phyloP scores from a whole-genome alignment of 805 yeast genomes.

The Kodamaea restingae region DNA sequence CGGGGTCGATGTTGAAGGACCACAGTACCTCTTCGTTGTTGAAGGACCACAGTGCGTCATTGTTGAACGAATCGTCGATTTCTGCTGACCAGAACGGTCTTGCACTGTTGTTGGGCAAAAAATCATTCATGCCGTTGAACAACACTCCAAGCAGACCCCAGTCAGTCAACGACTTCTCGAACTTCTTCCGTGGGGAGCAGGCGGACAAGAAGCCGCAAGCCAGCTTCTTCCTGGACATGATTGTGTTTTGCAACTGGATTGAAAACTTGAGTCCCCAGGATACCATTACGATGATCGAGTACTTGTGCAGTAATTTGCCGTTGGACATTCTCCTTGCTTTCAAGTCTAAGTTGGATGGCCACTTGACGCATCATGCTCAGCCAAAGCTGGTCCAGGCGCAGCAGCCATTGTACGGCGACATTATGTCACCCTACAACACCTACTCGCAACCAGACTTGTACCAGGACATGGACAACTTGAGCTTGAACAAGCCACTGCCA shows the following conservation, averaged over 20 bases:
- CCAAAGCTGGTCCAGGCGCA: slow-evolving; percentile 8
- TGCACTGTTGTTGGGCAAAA: slow-evolving; percentile 23
- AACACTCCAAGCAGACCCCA: slow-evolving; percentile 39
- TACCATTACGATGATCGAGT: slow-evolving; percentile 50
- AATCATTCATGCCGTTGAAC: slow-evolving; percentile 25
- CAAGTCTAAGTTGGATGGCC: slow-evolving; percentile 43
- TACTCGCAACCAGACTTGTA: slow-evolving; percentile 12
- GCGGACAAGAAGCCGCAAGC: slow-evolving; percentile 8
- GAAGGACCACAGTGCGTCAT: slow-evolving; percentile 17
- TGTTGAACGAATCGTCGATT: slow-evolving; percentile 12
- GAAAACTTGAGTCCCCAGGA: slow-evolving; percentile 48
- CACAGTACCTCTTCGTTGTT: slow-evolving; percentile 16
- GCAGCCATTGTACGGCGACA: slow-evolving; percentile 1
- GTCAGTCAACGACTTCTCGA: slow-evolving; percentile 37
- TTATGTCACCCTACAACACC: slow-evolving; percentile 7
- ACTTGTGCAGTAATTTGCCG: slow-evolving; percentile 47
- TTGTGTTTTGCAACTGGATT: slow-evolving; percentile 49
- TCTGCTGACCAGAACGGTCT: slow-evolving; percentile 17
- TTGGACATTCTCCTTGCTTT: slow-evolving; percentile 50
- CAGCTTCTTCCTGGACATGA: slow-evolving; percentile 49
- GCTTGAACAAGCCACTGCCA: slow-evolving; percentile 10
- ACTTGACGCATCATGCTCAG: slow-evolving; percentile 19
- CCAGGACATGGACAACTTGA: slow-evolving; percentile 15
- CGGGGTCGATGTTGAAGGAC: slow-evolving; percentile 5
- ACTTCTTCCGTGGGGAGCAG: slow-evolving; percentile 13